These are phyloP conservation scores for Colletotrichum tropicicola DNA, from an alignment of 2,329 filamentous ascomycete genomes.

Conservation along the genomic window DNA sequence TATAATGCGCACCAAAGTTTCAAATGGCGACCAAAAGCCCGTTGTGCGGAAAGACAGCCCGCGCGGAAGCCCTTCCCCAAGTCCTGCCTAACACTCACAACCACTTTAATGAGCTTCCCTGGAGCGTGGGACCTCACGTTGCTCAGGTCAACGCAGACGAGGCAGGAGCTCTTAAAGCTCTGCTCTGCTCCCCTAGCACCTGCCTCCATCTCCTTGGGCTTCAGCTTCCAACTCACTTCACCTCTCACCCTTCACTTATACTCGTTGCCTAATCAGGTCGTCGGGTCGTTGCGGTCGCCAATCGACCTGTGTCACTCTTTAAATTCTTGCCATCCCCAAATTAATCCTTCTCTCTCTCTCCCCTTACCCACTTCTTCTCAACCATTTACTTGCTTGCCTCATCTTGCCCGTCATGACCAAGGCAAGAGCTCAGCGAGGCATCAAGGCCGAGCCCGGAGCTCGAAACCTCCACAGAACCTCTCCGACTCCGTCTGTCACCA, in stretches of 20 bases:
- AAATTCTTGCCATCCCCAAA: background rate
- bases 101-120: slow-evolving; percentile 16
- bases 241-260: background rate
- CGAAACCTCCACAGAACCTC: background rate
- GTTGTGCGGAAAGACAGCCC: background rate
- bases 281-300: background rate
- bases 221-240: background rate
- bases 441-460: slow-evolving; percentile 24
- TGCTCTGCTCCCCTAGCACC: slow-evolving; percentile 8
- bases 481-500: slow-evolving; percentile 5
- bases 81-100: slow-evolving; percentile 26
- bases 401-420: slow-evolving; percentile 17
- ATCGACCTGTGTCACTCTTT: background rate
- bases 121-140: slow-evolving; percentile 26
- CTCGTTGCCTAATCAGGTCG: background rate
- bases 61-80: background rate
- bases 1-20: rapidly evolving
- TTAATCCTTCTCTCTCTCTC: background rate
- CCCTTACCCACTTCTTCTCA: background rate
- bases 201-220: slow-evolving; percentile 1
- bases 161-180: slow-evolving; percentile 30
- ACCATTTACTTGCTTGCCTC: background rate
- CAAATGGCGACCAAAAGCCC: background rate
- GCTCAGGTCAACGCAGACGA: slow-evolving; percentile 28
- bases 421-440: slow-evolving; percentile 10